Conservation (phyloP, 164 flowering plant genomes). For the Liquidambar formosana region DNA sequence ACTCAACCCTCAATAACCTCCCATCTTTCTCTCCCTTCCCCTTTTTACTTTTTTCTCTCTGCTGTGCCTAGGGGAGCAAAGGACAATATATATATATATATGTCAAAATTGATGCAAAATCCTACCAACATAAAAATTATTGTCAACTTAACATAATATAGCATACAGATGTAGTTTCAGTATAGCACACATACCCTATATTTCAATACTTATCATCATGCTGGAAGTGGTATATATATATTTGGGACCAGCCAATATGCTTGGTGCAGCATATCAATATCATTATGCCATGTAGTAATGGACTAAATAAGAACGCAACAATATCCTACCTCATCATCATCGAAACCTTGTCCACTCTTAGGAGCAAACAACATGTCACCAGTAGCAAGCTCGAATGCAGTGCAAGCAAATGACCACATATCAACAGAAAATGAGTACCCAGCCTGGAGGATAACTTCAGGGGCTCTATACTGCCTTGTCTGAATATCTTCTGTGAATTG, state of each 20-base stretch:
- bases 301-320: not conserved
- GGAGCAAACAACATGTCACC: constrained; percentile 96
- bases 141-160: no score
- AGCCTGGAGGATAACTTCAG: constrained; percentile 79
- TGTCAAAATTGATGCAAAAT: no score
- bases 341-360: constrained; percentile 68
- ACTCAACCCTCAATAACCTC: no score
- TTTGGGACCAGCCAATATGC: not conserved
- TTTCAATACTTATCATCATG: no score
- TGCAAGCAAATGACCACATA: constrained; percentile 98
- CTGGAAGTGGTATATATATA: not conserved
- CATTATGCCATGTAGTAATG: not conserved
- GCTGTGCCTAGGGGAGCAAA: no score
- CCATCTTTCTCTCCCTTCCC: no score
- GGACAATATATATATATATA: no score
- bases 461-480: constrained; percentile 95
- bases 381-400: constrained; percentile 89
- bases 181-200: no score
- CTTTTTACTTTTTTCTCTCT: no score
- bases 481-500: constrained; percentile 79
- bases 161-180: no score
- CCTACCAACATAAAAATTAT: no score
- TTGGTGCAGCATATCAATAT: not conserved
- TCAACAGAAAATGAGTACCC: constrained; percentile 82
- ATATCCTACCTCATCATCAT: constrained; percentile 81